Conservation (phyloP, 352 stramenopile genomes). For the Globisporangium uncinulatum region DNA sequence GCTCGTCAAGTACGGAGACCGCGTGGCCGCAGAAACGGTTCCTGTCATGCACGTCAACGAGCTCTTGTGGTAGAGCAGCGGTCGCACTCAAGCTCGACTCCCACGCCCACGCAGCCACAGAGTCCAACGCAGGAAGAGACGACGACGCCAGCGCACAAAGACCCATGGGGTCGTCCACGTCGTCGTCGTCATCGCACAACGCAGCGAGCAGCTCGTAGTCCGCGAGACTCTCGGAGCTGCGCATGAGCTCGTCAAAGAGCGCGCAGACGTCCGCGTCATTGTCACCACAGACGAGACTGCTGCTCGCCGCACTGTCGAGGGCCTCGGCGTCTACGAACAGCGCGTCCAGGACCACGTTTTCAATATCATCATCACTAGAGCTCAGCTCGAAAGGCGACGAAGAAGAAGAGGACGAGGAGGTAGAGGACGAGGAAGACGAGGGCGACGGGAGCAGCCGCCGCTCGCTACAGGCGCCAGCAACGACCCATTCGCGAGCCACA, state of each 20-base stretch:
- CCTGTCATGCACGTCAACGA: neutral
- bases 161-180: too few species aligned
- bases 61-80: too few species aligned
- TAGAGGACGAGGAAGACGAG: neutral
- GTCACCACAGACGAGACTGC: neutral
- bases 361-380: neutral
- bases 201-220: neutral
- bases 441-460: neutral
- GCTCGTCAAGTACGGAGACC: neutral
- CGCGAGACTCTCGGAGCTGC: neutral
- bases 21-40: neutral
- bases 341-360: neutral
- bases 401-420: neutral
- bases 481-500: neutral
- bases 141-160: too few species aligned
- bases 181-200: neutral
- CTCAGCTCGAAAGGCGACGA: neutral
- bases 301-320: neutral
- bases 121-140: neutral
- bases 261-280: neutral
- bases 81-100: too few species aligned
- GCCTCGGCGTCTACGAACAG: neutral
- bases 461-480: neutral
- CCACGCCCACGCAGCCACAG: neutral
- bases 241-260: neutral